These are phyloP conservation scores for Jaapia argillacea DNA, from an alignment of 768 basidiomycete species.

Conservation along the genomic window DNA sequence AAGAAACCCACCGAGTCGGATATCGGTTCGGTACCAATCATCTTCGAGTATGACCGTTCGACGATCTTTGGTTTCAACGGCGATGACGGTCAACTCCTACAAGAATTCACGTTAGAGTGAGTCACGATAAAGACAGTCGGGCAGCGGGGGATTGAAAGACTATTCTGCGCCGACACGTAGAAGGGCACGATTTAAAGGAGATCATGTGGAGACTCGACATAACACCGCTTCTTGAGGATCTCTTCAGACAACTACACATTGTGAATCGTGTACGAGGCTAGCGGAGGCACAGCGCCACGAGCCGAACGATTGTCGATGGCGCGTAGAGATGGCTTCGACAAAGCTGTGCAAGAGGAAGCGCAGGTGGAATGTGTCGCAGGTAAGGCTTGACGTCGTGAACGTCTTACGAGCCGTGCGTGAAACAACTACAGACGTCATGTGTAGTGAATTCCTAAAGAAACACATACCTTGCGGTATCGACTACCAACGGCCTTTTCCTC, in stretches of 20 bases:
- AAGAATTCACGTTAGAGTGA: not conserved
- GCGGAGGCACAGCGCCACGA: no score
- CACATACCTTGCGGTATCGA: constrained; percentile 32
- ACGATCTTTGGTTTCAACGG: constrained; percentile 26
- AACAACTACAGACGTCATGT: not conserved
- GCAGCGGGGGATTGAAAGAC: no score
- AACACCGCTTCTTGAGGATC: not conserved
- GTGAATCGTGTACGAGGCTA: no score
- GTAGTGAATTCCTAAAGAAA: not conserved
- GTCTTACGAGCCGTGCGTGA: not conserved
- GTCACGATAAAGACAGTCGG: not conserved
- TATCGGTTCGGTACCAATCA: constrained; percentile 65
- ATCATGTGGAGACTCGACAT: constrained; percentile 11
- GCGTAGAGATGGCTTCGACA: not conserved
- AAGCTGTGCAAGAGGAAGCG: not conserved
- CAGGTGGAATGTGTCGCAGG: not conserved
- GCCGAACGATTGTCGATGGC: not conserved
- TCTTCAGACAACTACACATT: not conserved
- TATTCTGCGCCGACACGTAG: no score
- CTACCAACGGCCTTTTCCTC: constrained; percentile 21
- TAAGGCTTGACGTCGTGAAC: not conserved
- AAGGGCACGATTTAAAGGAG: no score
- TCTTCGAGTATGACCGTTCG: constrained; percentile 56
- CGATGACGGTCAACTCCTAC: constrained; percentile 42
- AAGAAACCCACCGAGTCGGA: constrained; percentile 41